A percentile compares a stretch with the other conserved stretches of the same genome.
These are phyloP conservation scores for Silene conica DNA, from an alignment of 148 eudicot species.

Conservation along the genomic window DNA sequence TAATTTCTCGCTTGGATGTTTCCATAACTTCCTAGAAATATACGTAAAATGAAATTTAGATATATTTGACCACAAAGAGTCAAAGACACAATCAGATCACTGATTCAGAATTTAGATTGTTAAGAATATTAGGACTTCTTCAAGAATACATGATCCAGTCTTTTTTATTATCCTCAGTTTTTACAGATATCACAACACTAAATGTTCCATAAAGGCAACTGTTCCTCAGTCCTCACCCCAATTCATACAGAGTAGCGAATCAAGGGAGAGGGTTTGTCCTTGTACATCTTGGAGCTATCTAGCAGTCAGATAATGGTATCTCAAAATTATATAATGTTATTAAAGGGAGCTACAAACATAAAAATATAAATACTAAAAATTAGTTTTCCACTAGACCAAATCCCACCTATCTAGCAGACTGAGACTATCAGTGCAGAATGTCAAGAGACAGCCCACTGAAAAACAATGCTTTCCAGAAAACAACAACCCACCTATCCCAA, in stretches of 20 bases:
- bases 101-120: neutral
- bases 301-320: neutral
- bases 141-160: neutral
- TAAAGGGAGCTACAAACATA: no score
- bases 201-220: neutral
- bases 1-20: conserved; percentile 58
- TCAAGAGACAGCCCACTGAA: no score
- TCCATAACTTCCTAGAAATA: conserved; percentile 64
- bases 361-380: no score
- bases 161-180: neutral
- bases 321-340: no score
- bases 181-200: neutral
- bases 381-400: no score
- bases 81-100: neutral
- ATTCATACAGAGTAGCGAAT: no score
- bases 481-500: no score
- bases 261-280: neutral
- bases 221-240: neutral
- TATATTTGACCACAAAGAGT: neutral
- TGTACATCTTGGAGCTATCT: neutral
- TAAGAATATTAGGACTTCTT: neutral
- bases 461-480: no score
- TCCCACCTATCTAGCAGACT: no score
- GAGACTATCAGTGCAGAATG: no score
- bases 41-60: neutral